A percentile compares a stretch with the other conserved stretches of the same genome.
Evolutionary conservation across 768 basidiomycete species (phyloP).

Genomic region (Suillus brevipes): DNA sequence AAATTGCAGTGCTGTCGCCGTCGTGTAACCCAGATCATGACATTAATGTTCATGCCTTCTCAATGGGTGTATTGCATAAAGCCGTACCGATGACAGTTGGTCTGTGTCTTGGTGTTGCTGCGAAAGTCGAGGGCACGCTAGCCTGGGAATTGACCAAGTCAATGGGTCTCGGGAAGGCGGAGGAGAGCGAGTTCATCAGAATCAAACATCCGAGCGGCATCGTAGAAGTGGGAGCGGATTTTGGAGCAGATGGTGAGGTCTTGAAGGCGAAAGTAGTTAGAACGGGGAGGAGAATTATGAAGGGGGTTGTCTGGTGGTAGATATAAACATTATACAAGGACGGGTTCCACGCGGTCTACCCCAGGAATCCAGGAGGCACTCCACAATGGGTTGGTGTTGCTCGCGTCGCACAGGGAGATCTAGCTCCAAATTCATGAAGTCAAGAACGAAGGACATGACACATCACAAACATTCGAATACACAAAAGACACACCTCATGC

Average conservation of each 20-base stretch:
- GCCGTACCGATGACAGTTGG: constrained; percentile 76
- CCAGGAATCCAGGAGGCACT: too few species aligned
- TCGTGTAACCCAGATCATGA: constrained; percentile 28
- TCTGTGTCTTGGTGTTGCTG: constrained; percentile 66
- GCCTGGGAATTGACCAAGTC: constrained; percentile 45
- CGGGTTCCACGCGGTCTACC: too few species aligned
- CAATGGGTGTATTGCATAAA: constrained; percentile 71
- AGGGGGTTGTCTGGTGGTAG: constrained; percentile 68
- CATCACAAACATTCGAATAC: too few species aligned
- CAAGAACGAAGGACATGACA: too few species aligned
- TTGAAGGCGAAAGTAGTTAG: constrained; percentile 62
- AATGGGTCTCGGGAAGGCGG: constrained; percentile 25
- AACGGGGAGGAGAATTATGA: constrained; percentile 73
- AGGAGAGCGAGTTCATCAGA: constrained; percentile 36
- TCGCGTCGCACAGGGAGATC: too few species aligned
- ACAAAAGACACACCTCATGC: too few species aligned
- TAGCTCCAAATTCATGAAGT: too few species aligned
- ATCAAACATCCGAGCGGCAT: constrained; percentile 68
- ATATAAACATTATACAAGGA: neutral
- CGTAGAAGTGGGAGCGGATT: constrained; percentile 65
- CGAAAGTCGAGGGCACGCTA: constrained; percentile 52
- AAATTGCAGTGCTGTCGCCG: constrained; percentile 57
- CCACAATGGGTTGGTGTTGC: too few species aligned
- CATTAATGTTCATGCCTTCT: constrained; percentile 58
- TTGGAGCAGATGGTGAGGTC: constrained; percentile 46